Conservation (phyloP, 225 moss, liverwort and hornwort genomes). For the Marchantia polymorpha region DNA sequence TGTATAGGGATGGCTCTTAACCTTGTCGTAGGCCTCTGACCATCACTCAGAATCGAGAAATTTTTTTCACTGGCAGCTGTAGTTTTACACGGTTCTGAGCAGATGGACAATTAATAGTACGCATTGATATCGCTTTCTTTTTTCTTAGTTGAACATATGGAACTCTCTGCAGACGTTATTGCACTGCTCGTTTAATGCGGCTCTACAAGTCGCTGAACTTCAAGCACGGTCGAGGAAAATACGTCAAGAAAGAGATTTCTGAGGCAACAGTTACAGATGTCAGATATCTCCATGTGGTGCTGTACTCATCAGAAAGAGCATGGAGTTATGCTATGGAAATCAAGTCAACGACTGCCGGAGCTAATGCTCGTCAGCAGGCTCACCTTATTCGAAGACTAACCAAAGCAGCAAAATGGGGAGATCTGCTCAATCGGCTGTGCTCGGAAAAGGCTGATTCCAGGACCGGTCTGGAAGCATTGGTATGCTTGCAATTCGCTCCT, state of each 20-base stretch:
- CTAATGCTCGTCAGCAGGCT: conserved; percentile 61
- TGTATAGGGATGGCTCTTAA: too few relatives aligned
- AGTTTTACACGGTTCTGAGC: too few relatives aligned
- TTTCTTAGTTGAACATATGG: neutral
- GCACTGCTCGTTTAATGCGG: conserved; percentile 78
- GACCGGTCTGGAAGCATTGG: conserved; percentile 88
- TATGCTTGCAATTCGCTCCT: conserved; percentile 31
- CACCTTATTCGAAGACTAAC: conserved; percentile 89
- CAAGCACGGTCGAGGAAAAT: conserved; percentile 93
- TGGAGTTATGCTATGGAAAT: conserved; percentile 98
- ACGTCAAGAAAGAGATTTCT: conserved; percentile 78
- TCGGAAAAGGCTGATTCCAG: conserved; percentile 76
- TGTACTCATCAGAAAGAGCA: conserved; percentile 86
- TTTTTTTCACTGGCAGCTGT: too few relatives aligned
- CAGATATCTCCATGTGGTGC: conserved; percentile 81
- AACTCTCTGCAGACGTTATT: conserved; percentile 65
- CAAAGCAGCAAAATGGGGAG: conserved; percentile 94
- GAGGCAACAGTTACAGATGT: conserved; percentile 82
- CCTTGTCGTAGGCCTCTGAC: too few relatives aligned
- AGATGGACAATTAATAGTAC: too few relatives aligned
- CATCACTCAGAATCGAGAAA: too few relatives aligned
- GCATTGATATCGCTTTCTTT: too few relatives aligned
- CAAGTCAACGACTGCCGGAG: conserved; percentile 56
- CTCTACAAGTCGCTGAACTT: conserved; percentile 91
- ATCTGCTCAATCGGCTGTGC: conserved; percentile 80